Base-by-base conservation (phyloP, 352 stramenopile genomes). In the Phytopythium kandeliae region DNA sequence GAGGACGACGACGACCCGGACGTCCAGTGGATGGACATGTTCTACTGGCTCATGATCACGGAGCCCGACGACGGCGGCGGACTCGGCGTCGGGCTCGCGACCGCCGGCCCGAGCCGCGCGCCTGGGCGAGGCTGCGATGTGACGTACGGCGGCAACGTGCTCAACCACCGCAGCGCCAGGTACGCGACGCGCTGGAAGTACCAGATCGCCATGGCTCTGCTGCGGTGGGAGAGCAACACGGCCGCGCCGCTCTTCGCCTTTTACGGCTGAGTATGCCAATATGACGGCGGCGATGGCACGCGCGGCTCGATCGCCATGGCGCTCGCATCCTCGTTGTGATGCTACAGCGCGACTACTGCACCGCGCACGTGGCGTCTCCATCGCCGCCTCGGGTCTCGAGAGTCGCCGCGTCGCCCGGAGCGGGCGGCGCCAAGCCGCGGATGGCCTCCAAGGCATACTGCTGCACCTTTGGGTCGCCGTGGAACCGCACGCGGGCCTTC, bases 1-100 rank as follows among this genome's bases (percentile, higher is more conserved):
- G 53, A 75, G 46, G 68, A 84, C 49, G 68, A 85, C 56, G 67
- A 84, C 55, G 68, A 85, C 33, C 68, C 69, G 21, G 81, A 71
- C 37, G 72, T 88, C 36, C 72, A 86, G 60, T 88, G 76, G 79
- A 83, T 90, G 72, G 76, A 88, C 21, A 86, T 85, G 71, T 86
- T 80, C 26, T 85, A 85, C 65, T 90, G 79, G 79, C 71, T 87
- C 36, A 76, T 81, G 70, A 68, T 90, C 48, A 76, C 70, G 3
- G 74, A 82, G 45, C 59, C 67, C 17, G 44, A 50, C n/a, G 44
- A 37, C 28, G 44, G 13, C 37, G n/a, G n/a, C n/a, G n/a, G n/a
- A n/a, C n/a, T n/a, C n/a, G n/a, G n/a, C n/a, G n/a, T n/a, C n/a
- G n/a, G n/a, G n/a, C n/a, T n/a, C n/a, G n/a, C n/a, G n/a, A 17